phyloP scores from a whole-genome alignment of 2,329 filamentous ascomycete genomes.

The Fusarium sp. region DNA sequence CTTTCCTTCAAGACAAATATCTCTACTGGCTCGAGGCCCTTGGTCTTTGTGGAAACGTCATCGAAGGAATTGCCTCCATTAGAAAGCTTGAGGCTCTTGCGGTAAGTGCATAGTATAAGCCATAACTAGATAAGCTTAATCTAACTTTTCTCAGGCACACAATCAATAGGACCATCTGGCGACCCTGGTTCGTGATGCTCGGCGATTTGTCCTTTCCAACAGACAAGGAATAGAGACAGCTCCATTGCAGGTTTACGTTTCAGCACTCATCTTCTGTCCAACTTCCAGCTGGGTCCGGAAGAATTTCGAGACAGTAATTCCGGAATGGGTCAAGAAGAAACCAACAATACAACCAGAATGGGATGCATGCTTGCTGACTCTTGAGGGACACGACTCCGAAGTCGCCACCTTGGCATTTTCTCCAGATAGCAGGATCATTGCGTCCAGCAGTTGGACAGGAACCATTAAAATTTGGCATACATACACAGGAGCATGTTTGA shows the following conservation, averaged over 20 bases:
- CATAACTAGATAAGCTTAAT: background rate
- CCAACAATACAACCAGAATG: background rate
- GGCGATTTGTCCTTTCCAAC: background rate
- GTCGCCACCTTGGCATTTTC: background rate
- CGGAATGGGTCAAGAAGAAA: background rate
- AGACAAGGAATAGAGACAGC: background rate
- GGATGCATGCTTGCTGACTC: background rate
- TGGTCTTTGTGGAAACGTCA: background rate
- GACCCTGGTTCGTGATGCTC: background rate
- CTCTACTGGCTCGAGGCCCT: background rate
- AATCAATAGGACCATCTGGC: background rate
- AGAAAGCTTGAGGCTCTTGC: background rate
- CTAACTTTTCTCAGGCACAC: background rate
- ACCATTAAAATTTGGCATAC: background rate
- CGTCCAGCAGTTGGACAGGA: accelerated
- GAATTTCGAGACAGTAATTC: background rate
- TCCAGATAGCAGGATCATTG: background rate
- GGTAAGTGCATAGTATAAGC: background rate
- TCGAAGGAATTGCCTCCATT: background rate
- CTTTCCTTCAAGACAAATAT: background rate
- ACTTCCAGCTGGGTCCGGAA: background rate
- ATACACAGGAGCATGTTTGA: background rate
- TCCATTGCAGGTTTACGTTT: background rate
- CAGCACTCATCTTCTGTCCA: background rate
- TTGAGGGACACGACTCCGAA: background rate